phyloP scores from a whole-genome alignment of 345 rosid genomes.

The Brassica incana region DNA sequence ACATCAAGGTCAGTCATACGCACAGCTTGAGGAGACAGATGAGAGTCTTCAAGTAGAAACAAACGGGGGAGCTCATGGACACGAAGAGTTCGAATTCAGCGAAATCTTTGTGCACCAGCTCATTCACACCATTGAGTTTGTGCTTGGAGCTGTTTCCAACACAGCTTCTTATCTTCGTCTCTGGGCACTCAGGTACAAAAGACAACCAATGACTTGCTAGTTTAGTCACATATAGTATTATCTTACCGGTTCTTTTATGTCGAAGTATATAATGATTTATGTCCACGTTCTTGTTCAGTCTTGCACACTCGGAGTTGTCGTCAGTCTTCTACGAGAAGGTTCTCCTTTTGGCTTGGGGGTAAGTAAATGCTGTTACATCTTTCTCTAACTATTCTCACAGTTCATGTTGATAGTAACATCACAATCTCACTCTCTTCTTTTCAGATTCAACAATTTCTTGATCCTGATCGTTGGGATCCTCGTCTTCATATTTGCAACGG shows the following conservation, averaged over 20 bases:
- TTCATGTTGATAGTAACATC: not conserved
- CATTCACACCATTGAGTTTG: constrained; percentile 96
- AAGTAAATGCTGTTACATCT: constrained; percentile 30
- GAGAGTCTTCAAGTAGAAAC: constrained; percentile 69
- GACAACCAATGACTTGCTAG: not conserved
- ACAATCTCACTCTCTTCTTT: not conserved
- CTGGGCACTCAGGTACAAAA: constrained; percentile 87
- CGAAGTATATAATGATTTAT: not conserved
- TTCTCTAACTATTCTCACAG: not conserved
- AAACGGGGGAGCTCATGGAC: constrained; percentile 54
- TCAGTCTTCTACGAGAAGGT: constrained; percentile 70
- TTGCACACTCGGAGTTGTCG: constrained; percentile 68
- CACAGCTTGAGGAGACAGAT: constrained; percentile 61
- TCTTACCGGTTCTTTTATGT: not conserved
- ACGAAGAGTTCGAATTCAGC: not conserved
- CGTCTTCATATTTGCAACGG: constrained; percentile 76
- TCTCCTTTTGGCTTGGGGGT: constrained; percentile 88
- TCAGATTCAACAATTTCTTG: constrained; percentile 67
- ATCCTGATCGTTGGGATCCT: constrained; percentile 67
- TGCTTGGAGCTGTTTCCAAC: constrained; percentile 96
- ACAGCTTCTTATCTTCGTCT: constrained; percentile 95
- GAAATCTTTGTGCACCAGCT: constrained; percentile 65
- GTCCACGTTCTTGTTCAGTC: constrained; percentile 40
- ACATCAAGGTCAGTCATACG: constrained; percentile 78
- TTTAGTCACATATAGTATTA: not conserved